Evolutionary conservation across 2,329 filamentous ascomycete genomes (phyloP).

Genomic region (Aureobasidium uvarum): DNA sequence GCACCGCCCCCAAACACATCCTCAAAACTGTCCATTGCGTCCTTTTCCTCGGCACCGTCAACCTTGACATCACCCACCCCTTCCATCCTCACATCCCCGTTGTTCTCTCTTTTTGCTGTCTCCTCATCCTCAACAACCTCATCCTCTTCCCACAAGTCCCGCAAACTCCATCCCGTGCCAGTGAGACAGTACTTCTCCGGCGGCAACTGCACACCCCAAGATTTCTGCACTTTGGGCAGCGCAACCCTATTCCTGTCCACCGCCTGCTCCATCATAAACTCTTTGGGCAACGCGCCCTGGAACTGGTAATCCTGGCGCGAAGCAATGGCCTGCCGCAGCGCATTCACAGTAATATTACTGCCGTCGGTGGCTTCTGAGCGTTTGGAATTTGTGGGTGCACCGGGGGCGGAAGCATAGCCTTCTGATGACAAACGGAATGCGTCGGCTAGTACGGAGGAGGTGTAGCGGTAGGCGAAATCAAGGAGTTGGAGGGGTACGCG

Average conservation of each 20-base stretch:
- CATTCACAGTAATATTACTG: slow-evolving; percentile 60
- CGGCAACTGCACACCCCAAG: slow-evolving; percentile 59
- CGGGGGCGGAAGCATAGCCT: slow-evolving; percentile 55
- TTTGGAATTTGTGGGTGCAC: slow-evolving; percentile 21
- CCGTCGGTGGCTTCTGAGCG: slow-evolving; percentile 43
- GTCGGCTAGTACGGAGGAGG: slow-evolving; percentile 67
- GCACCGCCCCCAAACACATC: slow-evolving; percentile 44
- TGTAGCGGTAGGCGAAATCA: slow-evolving; percentile 84
- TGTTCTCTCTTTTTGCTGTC: slow-evolving; percentile 47
- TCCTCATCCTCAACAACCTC: slow-evolving; percentile 47
- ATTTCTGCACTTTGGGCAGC: slow-evolving; percentile 57
- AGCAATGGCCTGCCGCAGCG: slow-evolving; percentile 70
- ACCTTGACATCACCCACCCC: slow-evolving; percentile 40
- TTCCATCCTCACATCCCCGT: slow-evolving; percentile 45
- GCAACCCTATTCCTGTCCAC: slow-evolving; percentile 66
- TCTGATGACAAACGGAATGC: slow-evolving; percentile 67
- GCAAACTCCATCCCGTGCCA: slow-evolving; percentile 56
- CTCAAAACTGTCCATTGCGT: slow-evolving; percentile 43
- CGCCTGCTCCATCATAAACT: slow-evolving; percentile 74
- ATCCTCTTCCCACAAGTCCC: slow-evolving; percentile 59
- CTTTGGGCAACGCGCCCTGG: slow-evolving; percentile 63
- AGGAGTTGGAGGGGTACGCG: slow-evolving; percentile 79
- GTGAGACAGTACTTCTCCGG: slow-evolving; percentile 62
- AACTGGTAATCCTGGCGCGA: slow-evolving; percentile 69
- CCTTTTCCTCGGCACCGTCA: slow-evolving; percentile 36